These are phyloP conservation scores for Tuber melanosporum DNA, from an alignment of 495 filamentous ascomycete genomes.

Conservation along the genomic window DNA sequence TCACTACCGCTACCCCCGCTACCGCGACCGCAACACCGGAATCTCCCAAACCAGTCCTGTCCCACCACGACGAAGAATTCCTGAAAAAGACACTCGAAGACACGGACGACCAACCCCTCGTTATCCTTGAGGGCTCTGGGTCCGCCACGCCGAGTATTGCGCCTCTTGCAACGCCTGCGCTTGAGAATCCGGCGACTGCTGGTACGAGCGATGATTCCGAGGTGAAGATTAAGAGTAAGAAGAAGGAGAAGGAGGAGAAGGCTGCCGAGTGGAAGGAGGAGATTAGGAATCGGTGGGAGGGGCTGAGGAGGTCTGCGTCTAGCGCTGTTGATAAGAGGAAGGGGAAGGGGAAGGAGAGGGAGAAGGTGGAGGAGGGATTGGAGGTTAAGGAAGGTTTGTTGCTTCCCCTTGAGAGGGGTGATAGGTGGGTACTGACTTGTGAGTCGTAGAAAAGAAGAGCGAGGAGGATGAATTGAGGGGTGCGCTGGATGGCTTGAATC, in stretches of 20 bases:
- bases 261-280: constrained; percentile 46
- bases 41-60: constrained; percentile 47
- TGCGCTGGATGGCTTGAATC: constrained; percentile 71
- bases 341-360: constrained; percentile 25
- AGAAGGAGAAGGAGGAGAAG: constrained; percentile 46
- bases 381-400: constrained; percentile 43
- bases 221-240: constrained; percentile 37
- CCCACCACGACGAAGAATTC: constrained; percentile 53
- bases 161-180: constrained; percentile 38
- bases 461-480: constrained; percentile 69
- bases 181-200: constrained; percentile 46
- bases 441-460: constrained; percentile 45
- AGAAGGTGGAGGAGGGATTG: constrained; percentile 32
- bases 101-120: constrained; percentile 44
- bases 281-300: constrained; percentile 45
- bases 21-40: constrained; percentile 6
- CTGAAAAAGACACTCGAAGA: constrained; percentile 38
- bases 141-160: constrained; percentile 11
- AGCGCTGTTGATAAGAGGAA: constrained; percentile 26
- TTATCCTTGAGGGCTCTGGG: constrained; percentile 33
- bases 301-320: constrained; percentile 27
- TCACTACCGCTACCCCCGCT: not conserved
- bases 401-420: constrained; percentile 25
- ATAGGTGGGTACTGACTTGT: constrained; percentile 44
- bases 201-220: constrained; percentile 41